Evolutionary conservation across 2,329 filamentous ascomycete species (phyloP), one percentile per base, ranked within the genome.

Genomic region (Atkinsonella hypoxylon): DNA sequence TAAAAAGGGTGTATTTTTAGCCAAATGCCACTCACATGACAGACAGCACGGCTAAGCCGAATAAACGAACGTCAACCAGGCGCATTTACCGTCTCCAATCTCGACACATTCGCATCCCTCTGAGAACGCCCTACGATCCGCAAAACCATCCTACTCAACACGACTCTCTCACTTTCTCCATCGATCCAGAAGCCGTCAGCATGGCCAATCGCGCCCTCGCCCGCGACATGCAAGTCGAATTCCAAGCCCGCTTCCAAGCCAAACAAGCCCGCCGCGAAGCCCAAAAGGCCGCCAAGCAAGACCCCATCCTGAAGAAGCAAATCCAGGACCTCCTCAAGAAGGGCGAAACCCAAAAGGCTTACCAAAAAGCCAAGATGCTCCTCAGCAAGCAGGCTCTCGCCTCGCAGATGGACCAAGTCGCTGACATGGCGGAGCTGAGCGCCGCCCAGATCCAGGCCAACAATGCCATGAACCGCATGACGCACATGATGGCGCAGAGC

Each of bases 391-490:
- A 81, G 67, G 77, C 78, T 2, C 73, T 81, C 51, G 78, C 78
- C 11, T 71, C 77, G 60, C 78, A 81, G 67, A 80, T 81, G 76
- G 78, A 81, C 64, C 76, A 78, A 65, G 78, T 79, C 62, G 78
- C 78, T 64, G 78, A 82, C 66, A 79, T 81, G 77, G 77, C 78
- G 26, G 78, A 81, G 64, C 69, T 81, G 30, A 77, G 72, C 30
- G 73, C 75, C 45, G 74, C 76, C 3, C 78, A 81, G 70, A 81
- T 82, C 64, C 76, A 81, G 67, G 77, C 78, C 61, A 81, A 81
- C 67, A 81, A 81, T 57, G 70, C 76, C 51, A 81, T 81, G 77
- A 81, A 81, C 67, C 75, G 77, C 56, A 81, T 81, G 78, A 81
- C 78, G 51, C 66, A 75, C 59, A 81, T 81, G 77, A 81, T 81